Base-by-base conservation (phyloP, 1,284 basidiomycete genomes). In the Ustilago hordei region DNA sequence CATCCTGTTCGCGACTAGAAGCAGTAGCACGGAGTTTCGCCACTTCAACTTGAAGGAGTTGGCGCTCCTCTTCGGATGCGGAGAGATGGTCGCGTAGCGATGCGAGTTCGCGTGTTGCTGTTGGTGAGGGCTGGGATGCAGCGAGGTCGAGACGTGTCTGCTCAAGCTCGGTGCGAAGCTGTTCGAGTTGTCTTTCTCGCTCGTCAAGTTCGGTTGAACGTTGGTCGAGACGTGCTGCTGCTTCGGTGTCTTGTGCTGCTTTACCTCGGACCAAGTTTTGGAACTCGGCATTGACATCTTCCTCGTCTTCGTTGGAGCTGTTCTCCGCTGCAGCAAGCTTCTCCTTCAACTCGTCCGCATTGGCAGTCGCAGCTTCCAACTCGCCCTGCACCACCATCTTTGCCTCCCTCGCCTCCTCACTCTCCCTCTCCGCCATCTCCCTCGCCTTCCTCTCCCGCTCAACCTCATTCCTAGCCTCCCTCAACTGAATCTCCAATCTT, bases 221-320 rank as follows among this genome's bases (percentile, higher is more conserved):
- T 57, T 74, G 64, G 0, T 62, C 17, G 35, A 78, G 69, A 19
- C 43, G 38, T 4, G 28, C 54, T 4, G 17, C 4, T 8, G 39
- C 19, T 7, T 31, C n/a, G 7, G 38, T 28, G 9, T 39, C 48
- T 31, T 59, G 11, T 11, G 4, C n/a, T 12, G 61, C 13, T 11
- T 54, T 59, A 54, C 68, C 68, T 31, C 55, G 55, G 28, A 75
- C 73, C 41, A 75, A 48, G 45, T 66, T 41, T 61, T 64, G 59
- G 52, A 75, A 65, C 34, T 75, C 64, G 54, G 73, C 61, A 15
- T 70, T 55, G 62, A 65, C 69, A 19, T 73, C 66, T 53, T 74
- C 70, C 28, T 61, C 59, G 0, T 78, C 75, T 23, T 47, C 50
- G 7, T 28, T 34, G 15, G 38, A 3, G 28, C 3, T 23, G 15